phyloP scores from a whole-genome alignment of 306 rosid genomes.

The Prunus davidiana region DNA sequence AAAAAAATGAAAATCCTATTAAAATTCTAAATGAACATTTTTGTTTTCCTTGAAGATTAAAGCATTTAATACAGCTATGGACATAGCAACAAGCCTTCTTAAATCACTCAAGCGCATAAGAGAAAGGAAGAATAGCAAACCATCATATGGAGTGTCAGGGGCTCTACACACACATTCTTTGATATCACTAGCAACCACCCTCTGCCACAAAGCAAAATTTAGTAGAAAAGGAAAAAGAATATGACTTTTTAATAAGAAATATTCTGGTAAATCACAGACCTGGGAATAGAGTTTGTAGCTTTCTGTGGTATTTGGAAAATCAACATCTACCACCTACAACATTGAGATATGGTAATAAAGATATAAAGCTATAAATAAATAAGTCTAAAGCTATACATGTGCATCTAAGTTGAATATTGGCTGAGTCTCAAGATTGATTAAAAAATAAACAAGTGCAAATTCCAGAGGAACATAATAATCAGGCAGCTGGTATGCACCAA shows the following conservation, averaged over 20 bases:
- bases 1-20: conserved; percentile 15
- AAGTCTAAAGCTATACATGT: background rate
- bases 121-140: conserved; percentile 42
- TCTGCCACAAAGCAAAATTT: conserved; percentile 47
- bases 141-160: conserved; percentile 98
- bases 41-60: conserved; percentile 17
- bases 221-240: conserved; percentile 19
- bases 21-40: conserved; percentile 6
- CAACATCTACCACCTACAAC: conserved; percentile 75
- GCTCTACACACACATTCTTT: conserved; percentile 98
- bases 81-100: background rate
- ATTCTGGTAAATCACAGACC: conserved; percentile 51
- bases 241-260: conserved; percentile 22
- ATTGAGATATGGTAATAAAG: conserved; percentile 19
- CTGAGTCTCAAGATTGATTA: background rate
- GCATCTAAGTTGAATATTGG: background rate
- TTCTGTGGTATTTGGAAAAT: conserved; percentile 88
- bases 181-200: conserved; percentile 93
- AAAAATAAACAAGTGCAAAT: background rate
- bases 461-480: background rate
- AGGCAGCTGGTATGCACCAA: background rate
- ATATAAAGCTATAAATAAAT: background rate
- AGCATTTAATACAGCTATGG: conserved; percentile 12
- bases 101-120: conserved; percentile 10
- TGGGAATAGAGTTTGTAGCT: conserved; percentile 90